Base-by-base conservation (phyloP, 441 rosid species). In the Daphne laureola region DNA sequence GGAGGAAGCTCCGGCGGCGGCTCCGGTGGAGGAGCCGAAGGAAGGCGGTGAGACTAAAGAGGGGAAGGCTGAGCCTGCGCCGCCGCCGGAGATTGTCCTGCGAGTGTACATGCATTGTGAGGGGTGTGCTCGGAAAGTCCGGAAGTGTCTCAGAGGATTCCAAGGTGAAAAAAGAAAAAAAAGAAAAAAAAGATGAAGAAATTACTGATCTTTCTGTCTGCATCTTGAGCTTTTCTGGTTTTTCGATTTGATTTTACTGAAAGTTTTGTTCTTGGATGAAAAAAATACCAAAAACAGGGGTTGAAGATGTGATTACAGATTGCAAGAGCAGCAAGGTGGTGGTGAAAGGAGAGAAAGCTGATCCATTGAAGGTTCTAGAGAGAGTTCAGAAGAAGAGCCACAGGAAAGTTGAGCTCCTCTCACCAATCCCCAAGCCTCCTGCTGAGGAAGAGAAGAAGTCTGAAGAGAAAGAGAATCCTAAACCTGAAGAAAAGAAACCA, bases 401-500 rank as follows among this genome's bases (percentile, higher is more conserved):
- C 48, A 46, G 78, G 46, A 73, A 78, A 53, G 87, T 76, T 13
- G 78, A 72, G 73, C 84, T 84, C 8, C 64, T 84, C 12, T 84
- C 88, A 43, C 92, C 92, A 14, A 78, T 84, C 46, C 88, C 92
- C 5, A 77, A 77, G 62, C 85, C 87, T 6, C 77, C 80, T 0
- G 49, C 77, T 2, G 73, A 73, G 53, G 81, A 73, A 53, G 77
- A 65, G 60, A 79, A 82, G 58, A 76, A 81, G 49, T 62, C 81
- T 26, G 80, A 74, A 43, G 87, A 74, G 63, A 73, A 79, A 57
- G 83, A 77, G 54, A 73, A 76, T 48, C 86, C 82, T 2, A 82
- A 79, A 64, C 78, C 68, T 4, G 85, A 85, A 58, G 88, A 86
- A 70, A 80, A 80, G 72, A 91, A 91, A 73, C 83, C 76, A 53